These are phyloP conservation scores for Pichia heedii DNA, from an alignment of 805 yeast genomes.

Conservation along the genomic window DNA sequence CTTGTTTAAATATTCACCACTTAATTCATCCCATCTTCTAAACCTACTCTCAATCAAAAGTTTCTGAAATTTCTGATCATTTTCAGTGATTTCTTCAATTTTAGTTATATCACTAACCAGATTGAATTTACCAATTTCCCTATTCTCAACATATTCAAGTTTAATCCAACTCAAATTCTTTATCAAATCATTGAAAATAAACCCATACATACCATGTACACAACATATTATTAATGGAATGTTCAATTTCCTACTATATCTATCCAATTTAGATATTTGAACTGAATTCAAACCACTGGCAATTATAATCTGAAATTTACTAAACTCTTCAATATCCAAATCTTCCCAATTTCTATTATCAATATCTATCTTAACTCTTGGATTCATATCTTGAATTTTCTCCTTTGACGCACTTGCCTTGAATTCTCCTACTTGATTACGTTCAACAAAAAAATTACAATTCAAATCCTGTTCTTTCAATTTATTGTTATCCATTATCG, in stretches of 20 bases:
- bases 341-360: constrained; percentile 9
- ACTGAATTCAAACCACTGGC: constrained; percentile 52
- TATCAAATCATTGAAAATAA: constrained; percentile 69
- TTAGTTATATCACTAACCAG: constrained; percentile 33
- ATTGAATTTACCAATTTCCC: constrained; percentile 43
- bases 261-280: constrained; percentile 42
- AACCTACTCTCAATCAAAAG: constrained; percentile 31
- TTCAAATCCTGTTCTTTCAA: constrained; percentile 55
- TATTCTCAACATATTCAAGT: constrained; percentile 40
- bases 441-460: constrained; percentile 64
- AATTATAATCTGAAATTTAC: constrained; percentile 58
- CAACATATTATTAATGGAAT: constrained; percentile 65
- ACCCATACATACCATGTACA: constrained; percentile 76
- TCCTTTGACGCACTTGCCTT: constrained; percentile 47
- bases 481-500: constrained; percentile 50
- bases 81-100: constrained; percentile 26
- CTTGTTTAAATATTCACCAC: constrained; percentile 3
- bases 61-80: constrained; percentile 29
- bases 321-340: constrained; percentile 25
- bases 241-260: constrained; percentile 41
- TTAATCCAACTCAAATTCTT: constrained; percentile 48
- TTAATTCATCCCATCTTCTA: constrained; percentile 26
- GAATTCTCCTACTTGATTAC: constrained; percentile 42
- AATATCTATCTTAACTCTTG: constrained; percentile 50
- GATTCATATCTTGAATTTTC: constrained; percentile 66